phyloP scores from a whole-genome alignment of 306 rosid genomes.

The Ormosia semicastrata region DNA sequence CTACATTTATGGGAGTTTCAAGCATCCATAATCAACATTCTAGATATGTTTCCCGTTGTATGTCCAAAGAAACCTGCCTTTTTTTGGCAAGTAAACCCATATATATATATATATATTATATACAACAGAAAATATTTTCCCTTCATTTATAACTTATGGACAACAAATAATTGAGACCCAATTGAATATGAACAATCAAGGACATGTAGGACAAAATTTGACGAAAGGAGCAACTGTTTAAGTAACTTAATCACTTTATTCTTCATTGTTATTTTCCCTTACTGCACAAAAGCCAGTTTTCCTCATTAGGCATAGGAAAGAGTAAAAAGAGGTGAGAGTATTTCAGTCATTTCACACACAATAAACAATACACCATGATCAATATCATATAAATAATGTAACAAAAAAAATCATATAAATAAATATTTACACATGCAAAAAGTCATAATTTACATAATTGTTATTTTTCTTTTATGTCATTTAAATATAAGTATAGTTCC shows the following conservation, averaged over 20 bases:
- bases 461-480: background rate
- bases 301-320: background rate
- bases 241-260: background rate
- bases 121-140: background rate
- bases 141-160: background rate
- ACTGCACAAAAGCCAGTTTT: background rate
- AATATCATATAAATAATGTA: background rate
- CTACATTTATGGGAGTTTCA: slow-evolving; percentile 16
- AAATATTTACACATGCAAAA: background rate
- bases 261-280: background rate
- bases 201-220: background rate
- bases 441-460: background rate
- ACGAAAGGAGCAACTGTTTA: background rate
- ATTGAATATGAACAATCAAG: background rate
- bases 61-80: slow-evolving; percentile 20
- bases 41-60: background rate
- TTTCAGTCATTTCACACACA: slow-evolving; percentile 28
- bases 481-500: background rate
- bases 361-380: background rate
- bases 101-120: background rate
- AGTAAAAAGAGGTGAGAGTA: slow-evolving; percentile 1
- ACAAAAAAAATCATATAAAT: background rate
- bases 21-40: slow-evolving; percentile 10
- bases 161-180: background rate
- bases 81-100: slow-evolving; percentile 7